These are phyloP conservation scores for Melampsora larici-populina DNA, from an alignment of 1,284 basidiomycete genomes.

Conservation along the genomic window DNA sequence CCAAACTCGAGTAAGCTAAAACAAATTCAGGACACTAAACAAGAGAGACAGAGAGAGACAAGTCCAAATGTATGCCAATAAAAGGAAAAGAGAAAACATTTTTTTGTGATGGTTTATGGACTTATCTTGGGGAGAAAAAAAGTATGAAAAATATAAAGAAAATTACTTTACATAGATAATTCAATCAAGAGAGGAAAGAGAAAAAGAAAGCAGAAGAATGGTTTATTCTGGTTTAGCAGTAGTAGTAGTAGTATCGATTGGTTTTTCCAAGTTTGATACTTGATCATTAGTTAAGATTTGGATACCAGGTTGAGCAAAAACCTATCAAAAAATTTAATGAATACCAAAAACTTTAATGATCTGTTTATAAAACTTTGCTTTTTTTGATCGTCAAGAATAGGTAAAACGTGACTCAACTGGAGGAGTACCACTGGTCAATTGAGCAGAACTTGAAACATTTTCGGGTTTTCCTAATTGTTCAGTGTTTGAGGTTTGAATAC, in stretches of 20 bases:
- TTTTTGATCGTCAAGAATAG: too few relatives aligned
- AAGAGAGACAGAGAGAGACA: too few relatives aligned
- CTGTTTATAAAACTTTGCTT: too few relatives aligned
- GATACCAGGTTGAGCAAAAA: slow-evolving; percentile 2
- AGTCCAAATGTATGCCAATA: too few relatives aligned
- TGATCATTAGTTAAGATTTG: not conserved
- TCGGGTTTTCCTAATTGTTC: too few relatives aligned
- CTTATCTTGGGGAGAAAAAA: too few relatives aligned
- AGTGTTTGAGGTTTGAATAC: too few relatives aligned
- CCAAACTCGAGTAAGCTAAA: too few relatives aligned
- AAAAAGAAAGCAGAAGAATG: not conserved
- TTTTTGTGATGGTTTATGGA: too few relatives aligned
- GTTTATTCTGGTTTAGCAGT: not conserved
- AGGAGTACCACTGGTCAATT: not conserved
- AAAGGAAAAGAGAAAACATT: too few relatives aligned
- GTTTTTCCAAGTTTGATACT: slow-evolving; percentile 4
- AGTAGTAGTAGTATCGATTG: not conserved
- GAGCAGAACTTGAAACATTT: not conserved
- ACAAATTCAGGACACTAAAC: too few relatives aligned
- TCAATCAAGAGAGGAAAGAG: not conserved
- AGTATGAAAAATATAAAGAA: not conserved
- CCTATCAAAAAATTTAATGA: not conserved
- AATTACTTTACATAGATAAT: not conserved
- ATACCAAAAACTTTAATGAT: too few relatives aligned
- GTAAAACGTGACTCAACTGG: not conserved